Conservation (phyloP, 2,329 filamentous ascomycete species). For the Exophiala aquamarina region DNA sequence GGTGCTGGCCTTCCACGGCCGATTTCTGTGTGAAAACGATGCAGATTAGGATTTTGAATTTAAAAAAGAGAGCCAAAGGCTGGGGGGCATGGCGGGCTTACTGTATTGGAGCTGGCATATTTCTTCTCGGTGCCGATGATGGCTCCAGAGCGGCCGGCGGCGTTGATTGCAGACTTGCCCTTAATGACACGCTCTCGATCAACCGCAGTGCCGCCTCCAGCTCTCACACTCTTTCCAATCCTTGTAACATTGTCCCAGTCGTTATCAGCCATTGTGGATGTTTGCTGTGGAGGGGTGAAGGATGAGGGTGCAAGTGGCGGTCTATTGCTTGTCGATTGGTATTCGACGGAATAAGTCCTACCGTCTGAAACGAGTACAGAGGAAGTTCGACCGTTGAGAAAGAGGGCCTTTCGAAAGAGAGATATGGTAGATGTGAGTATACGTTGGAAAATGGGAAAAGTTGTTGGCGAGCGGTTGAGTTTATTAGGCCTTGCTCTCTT, state of each 20-base stretch:
- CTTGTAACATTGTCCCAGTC: conserved; percentile 90
- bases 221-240: conserved; percentile 83
- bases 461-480: background rate
- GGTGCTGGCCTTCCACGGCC: conserved; percentile 76
- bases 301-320: conserved; percentile 2
- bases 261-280: conserved; percentile 11
- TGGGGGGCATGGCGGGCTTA: no score
- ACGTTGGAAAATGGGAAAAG: no score
- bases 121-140: conserved; percentile 93
- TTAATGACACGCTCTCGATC: conserved; percentile 85
- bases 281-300: background rate
- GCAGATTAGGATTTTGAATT: conserved; percentile 6
- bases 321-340: background rate
- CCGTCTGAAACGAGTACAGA: background rate
- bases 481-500: background rate
- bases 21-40: conserved; percentile 41
- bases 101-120: conserved; percentile 71
- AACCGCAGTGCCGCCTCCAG: conserved; percentile 56
- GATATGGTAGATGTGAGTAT: no score
- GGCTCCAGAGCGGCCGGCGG: conserved; percentile 76
- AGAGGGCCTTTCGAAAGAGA: no score
- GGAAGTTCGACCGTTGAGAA: no score
- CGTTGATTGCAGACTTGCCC: conserved; percentile 82
- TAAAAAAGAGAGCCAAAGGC: no score
- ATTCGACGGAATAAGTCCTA: no score